Evolutionary conservation across 2,329 filamentous ascomycete genomes (phyloP), one percentile per base, ranked within the genome.

Genomic region (Fusarium keratoplasticum): DNA sequence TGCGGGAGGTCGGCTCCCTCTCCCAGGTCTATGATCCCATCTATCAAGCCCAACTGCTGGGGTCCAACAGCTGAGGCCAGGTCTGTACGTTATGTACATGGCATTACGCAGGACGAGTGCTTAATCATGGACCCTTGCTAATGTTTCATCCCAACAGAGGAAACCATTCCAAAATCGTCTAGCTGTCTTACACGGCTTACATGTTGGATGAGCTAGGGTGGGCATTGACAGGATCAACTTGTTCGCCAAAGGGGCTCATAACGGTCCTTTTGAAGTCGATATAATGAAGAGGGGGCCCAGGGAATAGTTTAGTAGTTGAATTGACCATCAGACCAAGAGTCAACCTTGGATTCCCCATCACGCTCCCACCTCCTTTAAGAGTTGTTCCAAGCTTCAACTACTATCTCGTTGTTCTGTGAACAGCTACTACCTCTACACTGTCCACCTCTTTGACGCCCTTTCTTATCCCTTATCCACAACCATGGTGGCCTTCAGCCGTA

Each of bases 401-500:
- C 50, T n/a, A 42, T 31, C 47, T 54, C 47, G 36, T 50, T 25
- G 20, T 44, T 29, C 61, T 36, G 6, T 29, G 40, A 42, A 18
- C 58, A 55, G 40, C 35, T 20, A 20, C 27, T 20, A 50, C 22
- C 8, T 61, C 29, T n/a, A 27, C 57, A 42, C 52, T 22, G 29
- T 59, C 25, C 35, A 63, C 22, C 44, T 20, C 33, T 5, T 47
- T 11, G 16, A 20, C 38, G 42, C 58, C 47, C 38, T 16, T 52
- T 20, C 7, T 29, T 20, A n/a, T 33, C 22, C 22, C 22, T 18
- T 5, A 63, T 60, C 44, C 18, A 10, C 36, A 35, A 69, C 13
- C 66, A 78, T 78, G 76, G 69, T 76, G 35, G 57, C 61, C 14
- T 35, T 75, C n/a, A 69, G 64, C 20, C 66, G 38, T n/a, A 20